A percentile compares a stretch with the other conserved stretches of the same genome.
Evolutionary conservation across 371 early-diverging fungal genomes (phyloP).

Genomic region (Conidiobolus incongruus): DNA sequence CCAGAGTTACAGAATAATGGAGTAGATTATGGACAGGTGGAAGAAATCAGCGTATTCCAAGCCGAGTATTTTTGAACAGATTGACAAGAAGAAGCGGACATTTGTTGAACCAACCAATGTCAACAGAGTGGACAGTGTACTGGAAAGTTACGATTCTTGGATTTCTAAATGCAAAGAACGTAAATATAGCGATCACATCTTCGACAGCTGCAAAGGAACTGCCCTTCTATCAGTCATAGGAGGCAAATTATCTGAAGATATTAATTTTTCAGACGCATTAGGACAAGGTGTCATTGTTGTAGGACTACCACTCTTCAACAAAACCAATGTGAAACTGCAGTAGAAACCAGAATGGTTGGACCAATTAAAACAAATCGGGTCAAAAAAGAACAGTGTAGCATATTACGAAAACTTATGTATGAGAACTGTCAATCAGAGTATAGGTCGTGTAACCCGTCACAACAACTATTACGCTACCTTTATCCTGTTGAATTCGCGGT

Average conservation of each 20-base stretch:
- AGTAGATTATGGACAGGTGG: conserved; percentile 36
- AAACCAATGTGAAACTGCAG: conserved; percentile 36
- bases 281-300: conserved; percentile 74
- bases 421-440: conserved; percentile 92
- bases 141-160: conserved; percentile 29
- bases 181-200: neutral
- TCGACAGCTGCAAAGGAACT: conserved; percentile 25
- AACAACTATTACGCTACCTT: conserved; percentile 59
- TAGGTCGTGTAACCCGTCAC: conserved; percentile 85
- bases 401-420: conserved; percentile 86
- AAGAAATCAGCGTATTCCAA: conserved; percentile 8
- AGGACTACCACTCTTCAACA: conserved; percentile 73
- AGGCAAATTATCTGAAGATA: conserved; percentile 95
- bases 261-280: conserved; percentile 78
- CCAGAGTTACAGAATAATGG: conserved; percentile 72
- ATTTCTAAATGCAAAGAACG: conserved; percentile 10
- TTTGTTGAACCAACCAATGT: conserved; percentile 46
- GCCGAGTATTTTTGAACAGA: conserved; percentile 5
- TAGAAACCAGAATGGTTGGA: conserved; percentile 21
- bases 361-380: too few species aligned
- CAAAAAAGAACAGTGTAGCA: conserved; percentile 19
- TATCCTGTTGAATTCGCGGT: conserved; percentile 44
- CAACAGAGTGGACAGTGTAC: conserved; percentile 23
- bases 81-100: conserved; percentile 9
- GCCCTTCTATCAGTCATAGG: conserved; percentile 88